These are phyloP conservation scores for Aspergillus calidoustus DNA, from an alignment of 2,329 filamentous ascomycete species.

Conservation along the genomic window DNA sequence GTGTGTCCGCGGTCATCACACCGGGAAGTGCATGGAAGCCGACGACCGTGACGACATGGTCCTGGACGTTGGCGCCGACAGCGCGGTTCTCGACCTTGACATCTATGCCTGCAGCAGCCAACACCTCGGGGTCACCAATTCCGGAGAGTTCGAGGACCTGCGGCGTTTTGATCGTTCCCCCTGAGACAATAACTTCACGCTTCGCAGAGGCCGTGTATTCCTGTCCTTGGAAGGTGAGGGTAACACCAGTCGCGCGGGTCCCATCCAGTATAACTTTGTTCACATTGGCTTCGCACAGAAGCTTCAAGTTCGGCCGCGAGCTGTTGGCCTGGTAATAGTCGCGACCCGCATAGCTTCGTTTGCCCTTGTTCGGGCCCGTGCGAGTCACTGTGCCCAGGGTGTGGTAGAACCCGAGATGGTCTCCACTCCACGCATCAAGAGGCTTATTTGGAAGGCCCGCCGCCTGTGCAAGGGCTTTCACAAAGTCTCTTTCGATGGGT, in stretches of 20 bases:
- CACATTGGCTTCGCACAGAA: slow-evolving; percentile 53
- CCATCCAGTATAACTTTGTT: slow-evolving; percentile 31
- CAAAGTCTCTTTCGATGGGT: slow-evolving; percentile 25
- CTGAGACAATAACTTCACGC: slow-evolving; percentile 62
- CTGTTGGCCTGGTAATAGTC: slow-evolving; percentile 45
- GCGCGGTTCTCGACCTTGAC: slow-evolving; percentile 49
- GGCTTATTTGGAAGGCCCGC: slow-evolving; percentile 15
- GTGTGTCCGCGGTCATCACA: slow-evolving; percentile 20
- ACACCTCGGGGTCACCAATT: slow-evolving; percentile 55
- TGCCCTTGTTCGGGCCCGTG: slow-evolving; percentile 23
- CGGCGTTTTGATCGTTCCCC: slow-evolving; percentile 61
- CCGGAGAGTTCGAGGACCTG: slow-evolving; percentile 65
- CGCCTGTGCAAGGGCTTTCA: slow-evolving; percentile 26
- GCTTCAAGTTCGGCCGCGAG: slow-evolving; percentile 49
- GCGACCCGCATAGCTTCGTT: slow-evolving; percentile 47
- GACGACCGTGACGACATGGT: slow-evolving; percentile 37
- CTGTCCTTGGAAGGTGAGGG: slow-evolving; percentile 19
- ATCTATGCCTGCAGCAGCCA: slow-evolving; percentile 46
- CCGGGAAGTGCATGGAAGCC: slow-evolving; percentile 18
- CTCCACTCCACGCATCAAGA: slow-evolving; percentile 41
- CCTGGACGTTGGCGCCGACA: slow-evolving; percentile 56
- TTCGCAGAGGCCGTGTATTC: slow-evolving; percentile 32
- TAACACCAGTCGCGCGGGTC: slow-evolving; percentile 35
- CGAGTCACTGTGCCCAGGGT: slow-evolving; percentile 37
- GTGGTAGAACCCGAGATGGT: slow-evolving; percentile 43